A percentile compares a stretch with the other conserved stretches of the same genome.
phyloP scores from a whole-genome alignment of 345 rosid genomes.

The Cardiospermum halicacabum region DNA sequence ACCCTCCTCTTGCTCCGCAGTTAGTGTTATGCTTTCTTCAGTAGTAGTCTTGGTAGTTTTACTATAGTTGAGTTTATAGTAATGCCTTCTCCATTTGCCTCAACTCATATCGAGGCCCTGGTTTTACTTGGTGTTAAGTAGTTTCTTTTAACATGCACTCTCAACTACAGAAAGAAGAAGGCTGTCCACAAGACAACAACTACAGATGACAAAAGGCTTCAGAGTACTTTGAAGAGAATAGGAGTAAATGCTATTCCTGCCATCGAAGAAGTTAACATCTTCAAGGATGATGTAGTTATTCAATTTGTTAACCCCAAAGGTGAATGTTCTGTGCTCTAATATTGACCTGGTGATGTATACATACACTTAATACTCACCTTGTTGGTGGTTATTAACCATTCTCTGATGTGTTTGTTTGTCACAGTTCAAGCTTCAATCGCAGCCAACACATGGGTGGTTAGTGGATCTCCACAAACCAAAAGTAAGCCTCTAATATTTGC shows the following conservation, averaged over 20 bases:
- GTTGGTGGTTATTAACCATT: background rate
- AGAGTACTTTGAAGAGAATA: conserved; percentile 91
- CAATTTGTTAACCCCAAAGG: conserved; percentile 92
- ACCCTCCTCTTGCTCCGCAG: background rate
- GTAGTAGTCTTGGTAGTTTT: background rate
- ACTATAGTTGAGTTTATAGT: background rate
- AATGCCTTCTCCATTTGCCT: background rate
- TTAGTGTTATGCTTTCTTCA: background rate
- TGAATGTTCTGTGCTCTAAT: conserved; percentile 14
- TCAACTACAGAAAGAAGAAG: conserved; percentile 78
- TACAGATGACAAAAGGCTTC: conserved; percentile 96
- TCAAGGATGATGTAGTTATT: conserved; percentile 90
- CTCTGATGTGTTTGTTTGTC: background rate
- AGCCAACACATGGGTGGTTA: conserved; percentile 98
- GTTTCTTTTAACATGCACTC: background rate
- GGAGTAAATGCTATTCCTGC: conserved; percentile 93
- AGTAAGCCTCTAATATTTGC: conserved; percentile 36
- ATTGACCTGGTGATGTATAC: background rate
- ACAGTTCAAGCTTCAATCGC: conserved; percentile 93
- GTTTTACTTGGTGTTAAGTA: no score
- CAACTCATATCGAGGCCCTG: no score
- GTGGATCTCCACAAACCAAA: conserved; percentile 87
- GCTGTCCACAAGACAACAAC: conserved; percentile 97
- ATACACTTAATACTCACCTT: background rate
- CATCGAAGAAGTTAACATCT: conserved; percentile 93